Percentiles rank a stretch among this genome's conserved stretches.
These are phyloP conservation scores for Hyparrhenia diplandra DNA, from an alignment of 176 grass and related monocot genomes.

Conservation along the genomic window DNA sequence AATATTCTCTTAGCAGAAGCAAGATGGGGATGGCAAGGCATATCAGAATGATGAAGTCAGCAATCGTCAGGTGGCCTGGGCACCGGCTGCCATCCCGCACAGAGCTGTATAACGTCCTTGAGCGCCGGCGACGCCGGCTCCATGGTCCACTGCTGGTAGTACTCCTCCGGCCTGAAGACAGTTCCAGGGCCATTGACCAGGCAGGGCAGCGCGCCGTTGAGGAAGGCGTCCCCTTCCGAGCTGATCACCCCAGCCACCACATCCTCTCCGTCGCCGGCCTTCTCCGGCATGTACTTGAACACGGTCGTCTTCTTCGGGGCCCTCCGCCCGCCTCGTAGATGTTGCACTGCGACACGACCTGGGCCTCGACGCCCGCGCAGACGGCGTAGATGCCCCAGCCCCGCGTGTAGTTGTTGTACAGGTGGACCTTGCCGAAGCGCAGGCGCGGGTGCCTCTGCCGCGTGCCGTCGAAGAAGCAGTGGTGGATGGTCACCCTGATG, in stretches of 20 bases:
- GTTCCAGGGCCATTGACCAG: slow-evolving; percentile 20
- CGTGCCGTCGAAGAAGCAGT: slow-evolving; percentile 90
- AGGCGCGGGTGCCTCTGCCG: slow-evolving; percentile 75
- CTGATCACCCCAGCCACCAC: slow-evolving; percentile 47
- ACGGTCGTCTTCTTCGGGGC: slow-evolving; percentile 47
- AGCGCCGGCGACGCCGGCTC: slow-evolving; percentile 55
- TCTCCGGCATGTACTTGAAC: slow-evolving; percentile 97
- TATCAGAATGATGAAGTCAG: background rate
- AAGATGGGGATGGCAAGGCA: no score
- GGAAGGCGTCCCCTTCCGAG: slow-evolving; percentile 81
- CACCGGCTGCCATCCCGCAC: slow-evolving; percentile 74
- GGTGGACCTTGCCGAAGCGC: slow-evolving; percentile 75
- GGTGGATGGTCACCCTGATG: slow-evolving; percentile 74
- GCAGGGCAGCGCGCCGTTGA: slow-evolving; percentile 64
- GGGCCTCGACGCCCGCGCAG: slow-evolving; percentile 68
- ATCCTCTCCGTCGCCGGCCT: slow-evolving; percentile 70
- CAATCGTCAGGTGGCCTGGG: slow-evolving; percentile 36
- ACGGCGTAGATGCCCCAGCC: slow-evolving; percentile 72
- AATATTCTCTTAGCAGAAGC: background rate
- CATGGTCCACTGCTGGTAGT: slow-evolving; percentile 70
- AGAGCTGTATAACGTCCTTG: slow-evolving; percentile 64
- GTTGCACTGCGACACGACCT: slow-evolving; percentile 88
- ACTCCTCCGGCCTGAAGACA: slow-evolving; percentile 54
- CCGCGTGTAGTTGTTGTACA: slow-evolving; percentile 91
- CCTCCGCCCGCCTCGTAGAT: slow-evolving; percentile 64